Evolutionary conservation across 2,329 filamentous ascomycete genomes (phyloP), one percentile per base, ranked within the genome.

Genomic region (Fusarium cicatricum): DNA sequence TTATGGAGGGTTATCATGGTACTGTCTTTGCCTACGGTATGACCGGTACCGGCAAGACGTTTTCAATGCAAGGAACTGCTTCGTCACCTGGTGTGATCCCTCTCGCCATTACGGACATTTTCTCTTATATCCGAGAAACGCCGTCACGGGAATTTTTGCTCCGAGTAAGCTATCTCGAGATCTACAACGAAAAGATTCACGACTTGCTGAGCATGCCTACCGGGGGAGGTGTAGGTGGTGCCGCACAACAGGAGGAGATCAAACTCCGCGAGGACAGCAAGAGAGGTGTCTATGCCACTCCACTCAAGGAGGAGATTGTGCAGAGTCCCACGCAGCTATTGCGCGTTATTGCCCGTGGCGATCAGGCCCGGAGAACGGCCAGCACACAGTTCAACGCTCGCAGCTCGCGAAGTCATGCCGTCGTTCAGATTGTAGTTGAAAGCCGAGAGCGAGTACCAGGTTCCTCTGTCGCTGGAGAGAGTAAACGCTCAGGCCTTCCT

Each of bases 1-100:
- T 99, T 43, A 99, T 99, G 95, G 95, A 99, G 79, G 95, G 95
- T 36, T 99, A 98, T 73, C 94, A 98, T 70, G 95, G 94, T 55
- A 99, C 95, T 1, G 95, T 99, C 19, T 98, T 99, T 73, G 94
- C 94, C 15, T 99, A 99, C 74, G 95, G 95, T 71, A 98, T 98
- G 93, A 99, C 95, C 4, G 95, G 95, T 59, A 98, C 95, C 1
- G 95, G 95, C 66, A 99, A 99, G 79, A 99, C 95, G 1, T 99
- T 98, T 74, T 98, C 94, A 33, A 99, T 99, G 95, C 95, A 99
- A 79, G 95, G 95, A 67, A 99, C 95, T 11, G 92, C 93, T 39
- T 91, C 91, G 3, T 96, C 92, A 33, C 95, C 95, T 1, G 95
- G 95, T 78, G 95, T 99, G 23, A 99, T 99, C 51, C 95, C 95